Base-by-base conservation (phyloP, 495 filamentous ascomycete genomes). In the Penicillium flavigenum region DNA sequence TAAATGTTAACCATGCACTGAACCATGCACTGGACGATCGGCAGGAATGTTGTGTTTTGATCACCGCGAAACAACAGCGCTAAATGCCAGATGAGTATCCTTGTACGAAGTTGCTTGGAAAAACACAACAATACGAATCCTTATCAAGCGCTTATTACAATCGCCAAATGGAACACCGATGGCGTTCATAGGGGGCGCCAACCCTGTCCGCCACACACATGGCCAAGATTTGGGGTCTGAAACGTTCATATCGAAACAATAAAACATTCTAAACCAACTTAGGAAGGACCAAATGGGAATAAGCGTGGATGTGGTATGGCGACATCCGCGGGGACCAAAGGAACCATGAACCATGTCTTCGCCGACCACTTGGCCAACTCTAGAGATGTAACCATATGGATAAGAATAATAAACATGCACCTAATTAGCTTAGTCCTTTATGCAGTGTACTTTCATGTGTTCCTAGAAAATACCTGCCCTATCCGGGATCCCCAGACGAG, bases 281-380 rank as follows among this genome's bases (percentile, higher is more conserved):
- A 22, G 19, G 19, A 41, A 22, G n/a, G n/a, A 27, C 38, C 2
- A 12, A 27, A 44, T 20, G 3, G 22, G 22, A 24, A 4, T 24
- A 24, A 4, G 22, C 3, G 22, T 24, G 3, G 22, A 24, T 24
- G 22, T 24, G 9, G 47, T 6, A 16, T 14, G 12, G 20, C n/a
- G 34, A 29, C n/a, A 50, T 50, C 20, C 51, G 46, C 54, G 38
- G 54, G 47, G 47, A 51, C 55, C 14, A 51, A 39, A 5, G n/a
- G 43, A 45, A 39, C 44, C 53, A 41, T 54, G 52, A 34, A 55
- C n/a, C 38, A 42, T 52, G 50, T 10, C 16, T 16, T 55, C 52
- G 44, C 44, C 53, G 53, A 47, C 34, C 53, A 55, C 16, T 9
- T 12, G 39, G 17, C 34, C 32, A 55, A 47, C 29, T 16, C 17